Evolutionary conservation across 2,329 filamentous ascomycete genomes (phyloP), one percentile per base, ranked within the genome.

Genomic region (Cladosporium velox): DNA sequence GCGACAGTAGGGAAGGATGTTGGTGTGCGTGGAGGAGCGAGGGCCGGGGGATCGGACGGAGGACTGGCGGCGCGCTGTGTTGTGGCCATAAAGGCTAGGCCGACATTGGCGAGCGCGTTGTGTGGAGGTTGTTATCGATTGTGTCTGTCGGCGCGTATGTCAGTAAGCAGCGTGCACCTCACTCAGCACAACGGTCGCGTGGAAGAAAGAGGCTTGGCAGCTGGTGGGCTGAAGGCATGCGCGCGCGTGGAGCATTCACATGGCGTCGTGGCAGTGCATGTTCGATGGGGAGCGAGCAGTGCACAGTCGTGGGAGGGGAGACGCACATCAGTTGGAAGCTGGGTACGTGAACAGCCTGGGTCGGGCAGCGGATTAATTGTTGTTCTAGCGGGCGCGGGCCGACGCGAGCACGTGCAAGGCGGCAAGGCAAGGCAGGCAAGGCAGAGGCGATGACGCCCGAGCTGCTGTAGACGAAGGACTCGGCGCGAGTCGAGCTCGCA

Each of bases 51-150:
- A 65, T 79, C 78, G 62, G 77, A 75, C 44, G 77, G 78, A 32
- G 81, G 79, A 59, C 80, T 81, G 67, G 78, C 77, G 59, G 80
- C 76, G 69, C 79, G 76, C 67, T 79, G 77, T 68, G 79, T 78
- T 66, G 79, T 76, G 67, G 81, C 81, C 81, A 82, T 82, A 71
- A 55, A 70, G 73, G 67, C 67, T 69, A 68, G 32, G 63, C 59
- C 63, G 66, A 67, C 68, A 69, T 71, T 67, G 55, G 61, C 24
- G 51, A 44, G 21, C 34, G 32, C 55, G 61, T 30, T 3, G n/a
- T 35, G 51, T 57, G 49, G 30, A 38, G 47, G 41, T 21, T 54
- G 49, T 44, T 55, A 34, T 64, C 61, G 26, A 24, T 55, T 41
- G 60, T 57, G 18, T 57, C 61, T 64, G 35, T 26, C 44, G 51